Base-by-base conservation (phyloP, 371 early-diverging fungal genomes). In the Rhizomucor pusillus region DNA sequence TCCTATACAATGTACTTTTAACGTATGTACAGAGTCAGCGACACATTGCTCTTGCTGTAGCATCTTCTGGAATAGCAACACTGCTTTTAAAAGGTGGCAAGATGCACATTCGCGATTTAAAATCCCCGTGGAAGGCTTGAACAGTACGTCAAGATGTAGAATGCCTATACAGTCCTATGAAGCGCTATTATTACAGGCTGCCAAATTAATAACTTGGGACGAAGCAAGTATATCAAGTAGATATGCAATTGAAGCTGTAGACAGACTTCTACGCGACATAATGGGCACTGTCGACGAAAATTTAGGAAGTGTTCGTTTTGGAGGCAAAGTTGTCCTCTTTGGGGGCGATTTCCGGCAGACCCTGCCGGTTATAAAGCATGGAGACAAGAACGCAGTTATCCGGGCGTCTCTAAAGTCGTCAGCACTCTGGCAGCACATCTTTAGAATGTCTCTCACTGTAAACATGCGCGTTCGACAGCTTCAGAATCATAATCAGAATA, bases 1-100 rank as follows among this genome's bases (percentile, higher is more conserved):
- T 59, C 9, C 25, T 66, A 6, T 66, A 55, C 40, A 55, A 52
- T 34, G 24, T 50, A 1, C 43, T 67, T n/a, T 52, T 67, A 1
- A 50, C 14, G 13, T 11, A 57, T 10, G 49, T 57, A 14, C 52
- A 55, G 2, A 23, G 36, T 12, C 14, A 45, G 22, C 46, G 54
- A 0, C 7, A 59, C 9, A 45, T 49, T 24, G 54, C 62, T n/a
- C 24, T 55, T 19, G 47, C 61, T 43, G 56, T 55, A 40, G 56
- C 56, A 5, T 45, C 55, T 3, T 49, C 50, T 39, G 61, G 61
- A 12, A 36, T 51, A 0, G 61, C 51, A 3, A 40, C 55, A 7
- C 7, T 33, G n/a, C 20, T 54, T 0, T 41, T 55, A 13, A 9
- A 25, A 43, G 56, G 51, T 25, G 61, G 55, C n/a, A 18, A 9